phyloP scores from a whole-genome alignment of 352 stramenopile species.

The Peronosclerospora sorghi region DNA sequence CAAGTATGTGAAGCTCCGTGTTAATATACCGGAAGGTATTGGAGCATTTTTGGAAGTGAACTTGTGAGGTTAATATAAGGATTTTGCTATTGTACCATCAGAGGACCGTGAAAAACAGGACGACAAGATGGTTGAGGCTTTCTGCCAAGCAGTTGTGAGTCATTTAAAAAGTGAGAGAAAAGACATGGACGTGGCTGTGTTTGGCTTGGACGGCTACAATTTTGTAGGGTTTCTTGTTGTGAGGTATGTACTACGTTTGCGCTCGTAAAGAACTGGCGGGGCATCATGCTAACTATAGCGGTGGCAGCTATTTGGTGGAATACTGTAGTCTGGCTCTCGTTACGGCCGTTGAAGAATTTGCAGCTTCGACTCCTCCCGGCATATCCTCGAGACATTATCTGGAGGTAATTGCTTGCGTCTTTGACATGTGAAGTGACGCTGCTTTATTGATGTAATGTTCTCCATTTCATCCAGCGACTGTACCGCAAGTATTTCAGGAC shows the following conservation, averaged over 20 bases:
- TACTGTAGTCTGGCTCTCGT: constrained; percentile 49
- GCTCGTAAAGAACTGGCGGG: too few relatives aligned
- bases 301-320: constrained; percentile 61
- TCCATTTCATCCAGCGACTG: constrained; percentile 24
- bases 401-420: constrained; percentile 26
- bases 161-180: constrained; percentile 52
- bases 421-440: not conserved
- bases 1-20: constrained; percentile 59
- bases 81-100: constrained; percentile 14
- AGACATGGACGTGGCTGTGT: constrained; percentile 75
- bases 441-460: constrained; percentile 3
- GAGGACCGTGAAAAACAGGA: constrained; percentile 29
- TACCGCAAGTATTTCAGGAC: constrained; percentile 78
- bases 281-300: constrained; percentile 1
- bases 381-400: constrained; percentile 61
- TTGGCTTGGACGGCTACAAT: constrained; percentile 49
- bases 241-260: constrained; percentile 42
- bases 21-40: constrained; percentile 31
- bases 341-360: constrained; percentile 56
- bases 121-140: constrained; percentile 42
- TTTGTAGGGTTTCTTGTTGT: constrained; percentile 67
- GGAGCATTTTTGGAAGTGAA: not conserved
- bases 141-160: constrained; percentile 43
- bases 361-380: constrained; percentile 33
- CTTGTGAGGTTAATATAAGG: too few relatives aligned